A percentile compares a stretch with the other conserved stretches of the same genome.
These are phyloP conservation scores for Cetraspora pellucida DNA, from an alignment of 192 early-diverging fungal species.

Conservation along the genomic window DNA sequence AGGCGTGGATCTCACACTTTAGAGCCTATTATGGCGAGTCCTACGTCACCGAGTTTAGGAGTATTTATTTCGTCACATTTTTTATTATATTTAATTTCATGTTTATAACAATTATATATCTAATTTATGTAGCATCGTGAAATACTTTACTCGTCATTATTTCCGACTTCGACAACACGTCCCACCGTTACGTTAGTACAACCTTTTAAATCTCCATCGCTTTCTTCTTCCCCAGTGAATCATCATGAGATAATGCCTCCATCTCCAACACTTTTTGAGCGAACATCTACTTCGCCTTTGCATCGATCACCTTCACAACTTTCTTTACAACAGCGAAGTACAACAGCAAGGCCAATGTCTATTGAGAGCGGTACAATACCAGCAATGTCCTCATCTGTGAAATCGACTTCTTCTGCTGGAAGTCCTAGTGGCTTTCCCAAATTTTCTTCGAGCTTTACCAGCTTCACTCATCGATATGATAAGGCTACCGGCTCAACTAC, in stretches of 20 bases:
- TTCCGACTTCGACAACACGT: slow-evolving; percentile 30
- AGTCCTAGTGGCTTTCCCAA: slow-evolving; percentile 38
- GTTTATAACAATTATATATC: neutral
- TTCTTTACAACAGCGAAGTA: slow-evolving; percentile 29
- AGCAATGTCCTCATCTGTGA: slow-evolving; percentile 41
- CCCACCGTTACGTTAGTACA: slow-evolving; percentile 28
- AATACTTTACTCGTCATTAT: slow-evolving; percentile 28
- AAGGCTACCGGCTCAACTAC: slow-evolving; percentile 2
- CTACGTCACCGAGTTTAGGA: neutral
- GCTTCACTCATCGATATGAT: slow-evolving; percentile 46
- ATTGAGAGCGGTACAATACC: slow-evolving; percentile 17
- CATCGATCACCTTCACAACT: slow-evolving; percentile 41
- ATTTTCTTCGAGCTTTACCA: slow-evolving; percentile 46
- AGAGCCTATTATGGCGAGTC: neutral
- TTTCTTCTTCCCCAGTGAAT: slow-evolving; percentile 30
- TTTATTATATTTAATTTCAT: neutral
- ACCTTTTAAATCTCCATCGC: slow-evolving; percentile 52
- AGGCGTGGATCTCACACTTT: neutral
- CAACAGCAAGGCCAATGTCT: slow-evolving; percentile 16
- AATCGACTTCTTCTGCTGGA: slow-evolving; percentile 41
- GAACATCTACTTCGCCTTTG: slow-evolving; percentile 36
- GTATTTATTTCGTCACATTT: neutral
- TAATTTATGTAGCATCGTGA: slow-evolving; percentile 29
- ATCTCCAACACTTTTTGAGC: slow-evolving; percentile 35
- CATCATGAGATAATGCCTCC: slow-evolving; percentile 38